Evolutionary conservation across 176 grass and related monocot genomes (phyloP).

Genomic region (Alopecurus myosuroides): DNA sequence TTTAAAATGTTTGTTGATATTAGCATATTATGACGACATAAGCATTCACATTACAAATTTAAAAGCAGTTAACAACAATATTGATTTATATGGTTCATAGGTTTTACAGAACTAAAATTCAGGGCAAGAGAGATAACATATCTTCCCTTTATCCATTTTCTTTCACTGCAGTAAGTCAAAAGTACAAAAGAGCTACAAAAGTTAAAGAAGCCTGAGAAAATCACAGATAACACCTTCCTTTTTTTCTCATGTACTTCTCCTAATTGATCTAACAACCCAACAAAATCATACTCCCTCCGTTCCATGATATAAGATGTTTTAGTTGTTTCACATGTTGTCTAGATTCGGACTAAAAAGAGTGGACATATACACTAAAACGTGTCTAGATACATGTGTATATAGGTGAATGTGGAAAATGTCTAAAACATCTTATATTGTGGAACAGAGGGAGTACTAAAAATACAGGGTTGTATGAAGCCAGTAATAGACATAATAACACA

Average conservation of each 20-base stretch:
- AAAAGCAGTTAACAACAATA: neutral
- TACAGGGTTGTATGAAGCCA: neutral
- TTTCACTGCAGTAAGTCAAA: neutral
- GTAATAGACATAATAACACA: neutral
- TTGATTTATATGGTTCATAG: neutral
- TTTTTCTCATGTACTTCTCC: neutral
- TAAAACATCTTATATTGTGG: too few relatives aligned
- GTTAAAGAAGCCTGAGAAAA: neutral
- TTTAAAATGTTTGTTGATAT: neutral
- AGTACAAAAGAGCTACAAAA: neutral
- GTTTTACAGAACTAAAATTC: neutral
- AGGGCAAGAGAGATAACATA: neutral
- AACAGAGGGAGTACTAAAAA: too few relatives aligned
- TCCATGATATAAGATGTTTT: too few relatives aligned
- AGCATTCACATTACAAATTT: neutral
- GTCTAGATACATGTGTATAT: too few relatives aligned
- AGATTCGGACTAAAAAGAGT: too few relatives aligned
- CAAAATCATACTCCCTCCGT: neutral
- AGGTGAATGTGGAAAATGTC: too few relatives aligned
- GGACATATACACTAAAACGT: too few relatives aligned
- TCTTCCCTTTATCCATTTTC: neutral
- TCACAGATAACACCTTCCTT: neutral
- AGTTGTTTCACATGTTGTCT: too few relatives aligned
- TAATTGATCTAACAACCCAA: neutral
- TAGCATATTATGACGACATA: constrained; percentile 6